These are phyloP conservation scores for Vachellia collinsii DNA, from an alignment of 306 rosid species.

Conservation along the genomic window DNA sequence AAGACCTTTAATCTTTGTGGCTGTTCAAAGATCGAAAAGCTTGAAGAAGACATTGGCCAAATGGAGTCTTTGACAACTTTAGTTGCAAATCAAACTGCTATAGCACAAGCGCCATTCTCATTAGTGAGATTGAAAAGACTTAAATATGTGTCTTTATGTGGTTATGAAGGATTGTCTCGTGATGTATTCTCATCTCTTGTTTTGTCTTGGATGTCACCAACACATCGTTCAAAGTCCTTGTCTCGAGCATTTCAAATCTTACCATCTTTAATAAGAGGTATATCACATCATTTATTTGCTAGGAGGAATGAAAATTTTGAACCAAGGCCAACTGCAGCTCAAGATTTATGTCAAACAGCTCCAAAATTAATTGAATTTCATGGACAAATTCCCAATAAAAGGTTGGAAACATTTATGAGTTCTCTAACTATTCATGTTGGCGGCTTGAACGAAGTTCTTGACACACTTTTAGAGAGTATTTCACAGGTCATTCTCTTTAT, in stretches of 20 bases:
- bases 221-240: not conserved
- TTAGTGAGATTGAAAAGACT: not conserved
- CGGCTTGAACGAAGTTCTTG: not conserved
- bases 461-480: not conserved
- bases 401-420: not conserved
- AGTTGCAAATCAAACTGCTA: not conserved
- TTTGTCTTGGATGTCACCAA: slow-evolving; percentile 11
- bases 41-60: not conserved
- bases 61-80: slow-evolving; percentile 7
- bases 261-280: not conserved
- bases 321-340: not conserved
- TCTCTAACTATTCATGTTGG: slow-evolving; percentile 1
- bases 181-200: slow-evolving; percentile 1
- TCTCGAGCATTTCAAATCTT: not conserved
- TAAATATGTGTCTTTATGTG: slow-evolving; percentile 1
- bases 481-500: not conserved
- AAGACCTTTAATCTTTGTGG: not conserved
- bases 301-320: not conserved
- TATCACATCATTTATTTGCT: not conserved
- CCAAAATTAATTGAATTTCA: not conserved
- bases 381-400: not conserved
- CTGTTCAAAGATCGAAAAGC: not conserved
- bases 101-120: not conserved
- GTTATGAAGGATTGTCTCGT: not conserved
- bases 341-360: not conserved